Evolutionary conservation across 352 stramenopile species (phyloP), one percentile per base, ranked within the genome.

Genomic region (Pythium folliculosum): DNA sequence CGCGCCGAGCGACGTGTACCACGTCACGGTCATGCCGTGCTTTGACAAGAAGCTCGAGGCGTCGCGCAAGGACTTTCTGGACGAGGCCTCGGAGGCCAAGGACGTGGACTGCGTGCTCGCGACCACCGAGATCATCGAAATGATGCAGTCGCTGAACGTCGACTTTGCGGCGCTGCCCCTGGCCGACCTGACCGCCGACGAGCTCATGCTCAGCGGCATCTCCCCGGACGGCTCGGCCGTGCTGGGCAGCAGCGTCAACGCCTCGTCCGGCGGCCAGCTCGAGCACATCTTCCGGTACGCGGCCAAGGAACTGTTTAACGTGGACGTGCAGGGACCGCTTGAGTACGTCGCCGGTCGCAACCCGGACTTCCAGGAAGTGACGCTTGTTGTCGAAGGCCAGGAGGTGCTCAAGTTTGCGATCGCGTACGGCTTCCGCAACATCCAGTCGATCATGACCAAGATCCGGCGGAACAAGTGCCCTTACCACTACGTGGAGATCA

Each of bases 11-110:
- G 77, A 97, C 38, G 86, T 98, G 9, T 98, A 97, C 73, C 92
- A 99, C 78, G 91, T 98, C 57, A 94, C 96, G 2, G 82, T 99
- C 40, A 99, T 99, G 96, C 97, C 97, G 35, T 99, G 97, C 84
- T 98, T 98, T 69, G 97, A 99, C 74, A 99, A 99, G 81, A 99
- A 99, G 71, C 80, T 99, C 9, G 97, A 99, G 77, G 97, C 96
- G 0, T 98, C 94, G 13, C 89, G 97, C 9, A 96, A 96, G 65
- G 82, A 96, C 69, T 97, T 96, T 60, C 56, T 91, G 23, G 82
- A 90, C 50, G 80, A 80, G 5, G 77, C 73, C 12, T 73, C 81
- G 9, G 71, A 89, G 40, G 86, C 72, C 16, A 92, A 90, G 49
- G 95, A 98, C 47, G 95, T 99, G 14, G 96, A 99, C 75, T 97